These are phyloP conservation scores for Thuidium tamariscinum DNA, from an alignment of 225 moss, liverwort and hornwort genomes.

Conservation along the genomic window DNA sequence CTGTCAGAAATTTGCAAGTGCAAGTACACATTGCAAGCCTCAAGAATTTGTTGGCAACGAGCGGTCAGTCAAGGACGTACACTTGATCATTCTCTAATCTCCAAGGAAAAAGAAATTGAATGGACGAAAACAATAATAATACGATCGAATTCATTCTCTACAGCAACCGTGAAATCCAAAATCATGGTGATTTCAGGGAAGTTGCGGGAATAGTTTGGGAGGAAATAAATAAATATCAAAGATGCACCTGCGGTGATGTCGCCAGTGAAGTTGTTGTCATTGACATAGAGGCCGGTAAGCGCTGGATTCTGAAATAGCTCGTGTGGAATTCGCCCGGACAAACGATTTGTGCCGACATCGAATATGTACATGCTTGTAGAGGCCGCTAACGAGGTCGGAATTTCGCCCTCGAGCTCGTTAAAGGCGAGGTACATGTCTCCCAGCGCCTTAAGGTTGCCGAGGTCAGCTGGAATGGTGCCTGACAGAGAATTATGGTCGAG, in stretches of 20 bases:
- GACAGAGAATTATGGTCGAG: conserved; percentile 19
- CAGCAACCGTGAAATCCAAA: neutral
- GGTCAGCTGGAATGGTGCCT: conserved; percentile 20
- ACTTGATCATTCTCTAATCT: neutral
- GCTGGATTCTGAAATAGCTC: conserved; percentile 16
- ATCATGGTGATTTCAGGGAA: neutral
- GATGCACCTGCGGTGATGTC: conserved; percentile 29
- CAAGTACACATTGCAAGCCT: neutral
- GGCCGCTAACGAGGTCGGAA: conserved; percentile 15
- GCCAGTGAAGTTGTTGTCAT: conserved; percentile 38
- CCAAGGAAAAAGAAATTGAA: neutral
- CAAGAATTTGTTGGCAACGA: neutral
- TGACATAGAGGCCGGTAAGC: conserved; percentile 22
- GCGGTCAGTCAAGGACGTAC: neutral
- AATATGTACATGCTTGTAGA: conserved; percentile 9
- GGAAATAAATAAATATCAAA: neutral
- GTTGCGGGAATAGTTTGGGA: neutral
- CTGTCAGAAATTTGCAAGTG: neutral
- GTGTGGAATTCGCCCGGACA: conserved; percentile 26
- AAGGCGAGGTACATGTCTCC: conserved; percentile 11
- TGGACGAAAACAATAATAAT: neutral
- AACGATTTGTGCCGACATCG: conserved; percentile 20
- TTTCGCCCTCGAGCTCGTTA: conserved; percentile 29
- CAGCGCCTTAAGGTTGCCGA: conserved; percentile 11
- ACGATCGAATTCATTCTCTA: neutral